A percentile compares a stretch with the other conserved stretches of the same genome.
Evolutionary conservation across 805 yeast species (phyloP).

Genomic region (Wickerhamomyces alni): DNA sequence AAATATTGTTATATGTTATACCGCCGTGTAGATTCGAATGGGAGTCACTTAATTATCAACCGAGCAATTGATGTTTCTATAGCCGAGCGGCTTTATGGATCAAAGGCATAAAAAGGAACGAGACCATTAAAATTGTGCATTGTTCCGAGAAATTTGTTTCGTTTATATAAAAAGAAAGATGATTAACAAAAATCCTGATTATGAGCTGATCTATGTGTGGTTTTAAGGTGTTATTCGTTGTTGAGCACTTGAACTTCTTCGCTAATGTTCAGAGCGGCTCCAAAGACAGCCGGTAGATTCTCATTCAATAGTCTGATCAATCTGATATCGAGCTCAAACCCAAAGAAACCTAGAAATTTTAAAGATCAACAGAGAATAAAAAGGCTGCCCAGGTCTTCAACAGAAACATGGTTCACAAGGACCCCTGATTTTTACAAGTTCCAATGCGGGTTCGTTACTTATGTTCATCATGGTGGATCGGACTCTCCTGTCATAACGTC

Average conservation of each 20-base stretch:
- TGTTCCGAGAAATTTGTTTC: not conserved
- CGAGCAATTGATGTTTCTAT: too few species aligned
- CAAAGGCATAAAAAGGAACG: not conserved
- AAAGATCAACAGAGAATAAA: not conserved
- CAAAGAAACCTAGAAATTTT: not conserved
- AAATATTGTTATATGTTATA: not conserved
- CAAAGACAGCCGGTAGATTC: not conserved
- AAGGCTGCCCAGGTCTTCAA: not conserved
- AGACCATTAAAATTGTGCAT: not conserved
- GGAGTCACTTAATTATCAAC: too few species aligned
- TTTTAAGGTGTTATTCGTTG: too few species aligned
- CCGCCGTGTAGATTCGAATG: too few species aligned
- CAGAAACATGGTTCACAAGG: conserved; percentile 1
- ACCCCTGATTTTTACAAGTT: conserved; percentile 35
- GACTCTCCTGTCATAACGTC: conserved; percentile 38
- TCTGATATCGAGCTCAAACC: not conserved
- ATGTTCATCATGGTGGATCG: conserved; percentile 39
- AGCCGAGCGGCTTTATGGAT: not conserved
- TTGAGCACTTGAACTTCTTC: too few species aligned
- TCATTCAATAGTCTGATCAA: not conserved
- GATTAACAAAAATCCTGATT: too few species aligned
- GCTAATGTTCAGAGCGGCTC: not conserved
- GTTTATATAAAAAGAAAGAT: not conserved
- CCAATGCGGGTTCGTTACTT: conserved; percentile 38
- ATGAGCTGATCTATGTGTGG: too few species aligned